A percentile compares a stretch with the other conserved stretches of the same genome.
phyloP scores from a whole-genome alignment of 2,329 filamentous ascomycete genomes.

The Beauveria varroae region DNA sequence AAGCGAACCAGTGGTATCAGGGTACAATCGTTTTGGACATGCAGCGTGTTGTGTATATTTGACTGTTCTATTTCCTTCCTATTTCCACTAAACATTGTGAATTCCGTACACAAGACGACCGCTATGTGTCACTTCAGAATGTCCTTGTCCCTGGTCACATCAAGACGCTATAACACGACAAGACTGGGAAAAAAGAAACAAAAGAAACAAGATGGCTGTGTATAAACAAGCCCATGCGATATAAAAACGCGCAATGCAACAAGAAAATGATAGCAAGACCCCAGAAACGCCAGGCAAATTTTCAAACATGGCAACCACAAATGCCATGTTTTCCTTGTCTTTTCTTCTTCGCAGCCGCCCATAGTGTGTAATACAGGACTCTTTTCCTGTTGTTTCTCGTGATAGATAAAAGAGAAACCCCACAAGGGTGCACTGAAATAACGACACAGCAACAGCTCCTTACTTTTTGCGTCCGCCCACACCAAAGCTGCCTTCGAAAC shows the following conservation, averaged over 20 bases:
- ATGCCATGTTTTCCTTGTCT: not conserved
- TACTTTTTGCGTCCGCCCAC: constrained; percentile 41
- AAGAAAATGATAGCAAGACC: not conserved
- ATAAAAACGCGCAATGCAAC: not conserved
- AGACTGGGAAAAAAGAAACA: not conserved
- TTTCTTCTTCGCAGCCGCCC: not conserved
- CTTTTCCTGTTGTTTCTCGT: not conserved
- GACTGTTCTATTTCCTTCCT: not conserved
- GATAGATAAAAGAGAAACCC: not conserved
- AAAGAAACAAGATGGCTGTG: not conserved
- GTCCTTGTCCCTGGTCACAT: too few relatives aligned
- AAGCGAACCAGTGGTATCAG: not conserved
- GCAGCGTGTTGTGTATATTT: too few relatives aligned
- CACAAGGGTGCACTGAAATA: not conserved
- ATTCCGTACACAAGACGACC: not conserved
- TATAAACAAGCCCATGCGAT: not conserved
- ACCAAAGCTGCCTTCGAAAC: constrained; percentile 63
- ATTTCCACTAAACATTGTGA: not conserved
- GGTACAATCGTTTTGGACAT: too few relatives aligned
- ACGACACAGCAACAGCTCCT: not conserved
- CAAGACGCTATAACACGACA: too few relatives aligned
- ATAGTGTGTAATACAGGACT: not conserved
- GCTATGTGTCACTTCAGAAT: too few relatives aligned
- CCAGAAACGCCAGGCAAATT: constrained; percentile 5
- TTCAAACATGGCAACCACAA: constrained; percentile 1